These are phyloP conservation scores for Rosa hybrid DNA, from an alignment of 331 rosid species.

Conservation along the genomic window DNA sequence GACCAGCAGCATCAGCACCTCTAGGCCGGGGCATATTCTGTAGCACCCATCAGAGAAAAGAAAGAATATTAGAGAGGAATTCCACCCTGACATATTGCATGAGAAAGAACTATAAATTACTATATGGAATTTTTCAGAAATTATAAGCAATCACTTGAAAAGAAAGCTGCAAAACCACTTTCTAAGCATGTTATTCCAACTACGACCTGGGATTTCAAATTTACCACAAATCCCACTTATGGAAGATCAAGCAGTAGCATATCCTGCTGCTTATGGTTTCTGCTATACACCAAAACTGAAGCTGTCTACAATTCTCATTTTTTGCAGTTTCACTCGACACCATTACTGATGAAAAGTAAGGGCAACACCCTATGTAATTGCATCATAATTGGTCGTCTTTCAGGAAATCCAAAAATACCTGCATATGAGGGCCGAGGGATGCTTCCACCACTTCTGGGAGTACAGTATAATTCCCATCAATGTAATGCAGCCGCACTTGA, in stretches of 20 bases:
- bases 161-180: background rate
- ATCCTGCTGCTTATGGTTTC: background rate
- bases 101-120: background rate
- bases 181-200: background rate
- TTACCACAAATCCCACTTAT: background rate
- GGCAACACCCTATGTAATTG: background rate
- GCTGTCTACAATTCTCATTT: background rate
- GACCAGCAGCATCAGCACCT: constrained; percentile 96
- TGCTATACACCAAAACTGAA: background rate
- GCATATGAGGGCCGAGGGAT: constrained; percentile 94
- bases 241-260: background rate
- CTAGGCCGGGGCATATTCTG: constrained; percentile 97
- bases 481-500: constrained; percentile 93
- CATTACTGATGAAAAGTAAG: background rate
- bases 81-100: background rate
- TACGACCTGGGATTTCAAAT: background rate
- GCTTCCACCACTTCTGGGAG: constrained; percentile 97
- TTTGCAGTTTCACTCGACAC: background rate
- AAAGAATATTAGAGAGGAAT: background rate
- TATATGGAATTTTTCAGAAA: background rate
- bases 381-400: constrained; percentile 5
- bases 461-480: constrained; percentile 91
- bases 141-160: background rate
- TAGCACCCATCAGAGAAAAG: constrained; percentile 20
- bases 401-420: constrained; percentile 46